A percentile compares a stretch with the other conserved stretches of the same genome.
phyloP scores from a whole-genome alignment of 306 rosid species.

The Adenanthera pavonina region DNA sequence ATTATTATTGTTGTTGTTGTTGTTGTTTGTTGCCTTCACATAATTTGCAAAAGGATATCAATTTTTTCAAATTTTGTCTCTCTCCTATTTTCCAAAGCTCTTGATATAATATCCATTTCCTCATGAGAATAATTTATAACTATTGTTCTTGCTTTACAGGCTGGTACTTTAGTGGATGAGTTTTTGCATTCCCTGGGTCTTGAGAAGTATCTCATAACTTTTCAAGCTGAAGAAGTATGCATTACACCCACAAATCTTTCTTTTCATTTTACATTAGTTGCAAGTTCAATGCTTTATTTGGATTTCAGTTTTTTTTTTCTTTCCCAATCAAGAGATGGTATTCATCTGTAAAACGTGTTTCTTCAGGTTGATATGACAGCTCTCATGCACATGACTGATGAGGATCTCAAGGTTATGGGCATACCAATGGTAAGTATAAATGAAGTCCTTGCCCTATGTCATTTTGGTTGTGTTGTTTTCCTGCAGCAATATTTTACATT shows the following conservation, averaged over 20 bases:
- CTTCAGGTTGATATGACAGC: constrained; percentile 98
- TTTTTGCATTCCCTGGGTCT: constrained; percentile 91
- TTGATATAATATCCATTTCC: constrained; percentile 7
- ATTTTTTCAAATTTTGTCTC: background rate
- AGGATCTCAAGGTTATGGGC: constrained; percentile 97
- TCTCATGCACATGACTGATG: constrained; percentile 93
- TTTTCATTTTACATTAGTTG: background rate
- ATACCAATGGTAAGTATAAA: constrained; percentile 83
- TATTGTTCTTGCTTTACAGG: constrained; percentile 62
- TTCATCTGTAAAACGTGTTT: constrained; percentile 36
- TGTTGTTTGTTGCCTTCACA: background rate
- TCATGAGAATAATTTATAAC: constrained; percentile 10
- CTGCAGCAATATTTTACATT: constrained; percentile 8
- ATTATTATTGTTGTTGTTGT: too few relatives aligned
- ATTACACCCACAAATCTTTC: background rate
- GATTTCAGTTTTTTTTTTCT: constrained; percentile 20
- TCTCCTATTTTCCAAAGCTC: background rate
- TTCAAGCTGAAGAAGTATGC: constrained; percentile 99
- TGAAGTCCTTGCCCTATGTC: constrained; percentile 4
- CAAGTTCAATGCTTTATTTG: constrained; percentile 21
- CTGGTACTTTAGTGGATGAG: constrained; percentile 69
- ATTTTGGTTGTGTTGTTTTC: constrained; percentile 2
- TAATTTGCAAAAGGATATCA: constrained; percentile 5
- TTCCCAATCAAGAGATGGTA: constrained; percentile 7
- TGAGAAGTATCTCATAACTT: constrained; percentile 86